A percentile compares a stretch with the other conserved stretches of the same genome.
These are phyloP conservation scores for Piper betle DNA, from an alignment of 164 flowering plant genomes.

Conservation along the genomic window DNA sequence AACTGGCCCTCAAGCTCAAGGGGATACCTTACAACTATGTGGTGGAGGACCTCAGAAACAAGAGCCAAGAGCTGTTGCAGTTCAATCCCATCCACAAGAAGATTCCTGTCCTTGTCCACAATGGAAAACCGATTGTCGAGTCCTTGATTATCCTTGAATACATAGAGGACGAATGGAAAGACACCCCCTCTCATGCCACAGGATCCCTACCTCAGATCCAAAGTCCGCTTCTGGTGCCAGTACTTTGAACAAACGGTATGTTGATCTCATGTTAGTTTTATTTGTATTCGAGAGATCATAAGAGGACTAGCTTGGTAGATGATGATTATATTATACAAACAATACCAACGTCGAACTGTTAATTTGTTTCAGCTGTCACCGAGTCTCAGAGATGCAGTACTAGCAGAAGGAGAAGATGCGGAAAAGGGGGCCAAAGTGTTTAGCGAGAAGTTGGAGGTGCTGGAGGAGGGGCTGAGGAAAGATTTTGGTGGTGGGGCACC, in stretches of 20 bases:
- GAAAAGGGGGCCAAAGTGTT: constrained; percentile 13
- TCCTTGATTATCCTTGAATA: neutral
- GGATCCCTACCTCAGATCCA: neutral
- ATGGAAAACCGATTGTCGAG: neutral
- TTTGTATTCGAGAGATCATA: neutral
- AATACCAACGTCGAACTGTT: neutral
- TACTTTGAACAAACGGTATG: neutral
- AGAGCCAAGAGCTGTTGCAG: neutral
- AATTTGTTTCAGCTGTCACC: neutral
- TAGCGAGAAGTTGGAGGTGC: constrained; percentile 10
- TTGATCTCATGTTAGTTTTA: neutral
- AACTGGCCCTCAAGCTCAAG: constrained; percentile 7
- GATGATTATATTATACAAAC: neutral
- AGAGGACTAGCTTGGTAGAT: neutral
- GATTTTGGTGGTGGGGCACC: constrained; percentile 6
- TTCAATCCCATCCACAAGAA: neutral
- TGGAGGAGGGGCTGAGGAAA: constrained; percentile 17
- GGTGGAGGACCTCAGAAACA: constrained; percentile 1
- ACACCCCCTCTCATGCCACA: neutral
- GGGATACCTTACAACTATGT: constrained; percentile 6
- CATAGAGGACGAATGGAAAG: neutral
- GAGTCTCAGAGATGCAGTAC: neutral
- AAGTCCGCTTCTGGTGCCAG: neutral
- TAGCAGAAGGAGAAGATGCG: constrained; percentile 12
- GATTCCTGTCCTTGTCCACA: neutral